Base-by-base conservation (phyloP, 23 red algal species). In the Cyanidiococcus yangmingshanensis region DNA sequence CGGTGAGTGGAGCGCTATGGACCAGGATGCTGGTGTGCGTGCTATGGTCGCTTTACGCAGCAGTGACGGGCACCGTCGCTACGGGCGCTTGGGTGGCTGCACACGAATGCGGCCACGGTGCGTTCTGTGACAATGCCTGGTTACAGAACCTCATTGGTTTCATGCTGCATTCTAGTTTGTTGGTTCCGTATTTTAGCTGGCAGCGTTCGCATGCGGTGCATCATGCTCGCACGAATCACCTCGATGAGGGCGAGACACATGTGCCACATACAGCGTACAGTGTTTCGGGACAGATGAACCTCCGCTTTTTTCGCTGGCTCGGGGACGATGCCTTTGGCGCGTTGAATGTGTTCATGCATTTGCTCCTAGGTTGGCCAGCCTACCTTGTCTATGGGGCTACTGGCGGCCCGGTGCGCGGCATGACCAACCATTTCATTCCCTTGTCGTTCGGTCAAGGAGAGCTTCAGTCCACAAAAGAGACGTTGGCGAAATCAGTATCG, bases 31-130 rank as follows among this genome's bases (percentile, higher is more conserved):
- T 84, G 24, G 39, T 79, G 1, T n/a, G 59, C 45, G 32, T 95
- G 50, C 54, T 77, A 0, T 95, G 85, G 82, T 75, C 86, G 25
- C 57, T 85, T 1, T 95, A 89, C 50, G 85, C 82, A 79, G 85
- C 79, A 79, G 85, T 79, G 37, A 86, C 88, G 37, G 94, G 94
- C 24, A 87, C 94, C 76, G 83, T 92, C 37, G 83, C 79, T 68
- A 98, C 94, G 31, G 94, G 94, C 32, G 67, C 89, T n/a, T 98
- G 89, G 89, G 94, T 98, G 2, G 36, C 88, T 37, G 94, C 88
- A 0, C 94, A 98, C 67, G 94, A 98, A 63, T 91, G 88, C 30
- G 94, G 94, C 0, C 94, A 98, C 74, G 84, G 87, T 50, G 75
- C 94, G 15, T 98, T 98, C 50, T 91, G 83, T 21, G 79, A 83